These are phyloP conservation scores for Ajuga chamaepitys DNA, from an alignment of 257 asterid species.

Conservation along the genomic window DNA sequence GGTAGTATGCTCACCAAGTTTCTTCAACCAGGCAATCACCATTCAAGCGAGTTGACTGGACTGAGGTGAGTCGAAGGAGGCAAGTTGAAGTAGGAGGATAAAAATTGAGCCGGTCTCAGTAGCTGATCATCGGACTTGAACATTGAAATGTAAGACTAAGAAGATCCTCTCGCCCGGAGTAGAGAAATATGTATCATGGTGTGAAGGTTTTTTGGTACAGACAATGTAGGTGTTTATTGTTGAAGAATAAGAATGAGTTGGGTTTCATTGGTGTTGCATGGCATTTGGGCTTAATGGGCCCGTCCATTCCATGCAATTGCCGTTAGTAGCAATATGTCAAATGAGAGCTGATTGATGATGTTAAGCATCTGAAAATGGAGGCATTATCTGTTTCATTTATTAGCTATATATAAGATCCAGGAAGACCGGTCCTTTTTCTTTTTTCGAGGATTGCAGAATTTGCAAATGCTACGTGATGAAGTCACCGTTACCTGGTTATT, in stretches of 20 bases:
- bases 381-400: too few species aligned
- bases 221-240: neutral
- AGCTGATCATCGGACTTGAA: conserved; percentile 35
- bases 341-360: too few species aligned
- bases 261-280: neutral
- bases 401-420: too few species aligned
- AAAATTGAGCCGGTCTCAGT: conserved; percentile 26
- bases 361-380: too few species aligned
- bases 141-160: conserved; percentile 28
- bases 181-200: conserved; percentile 14
- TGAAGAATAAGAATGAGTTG: neutral
- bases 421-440: too few species aligned
- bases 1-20: conserved; percentile 16
- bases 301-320: too few species aligned
- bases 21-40: conserved; percentile 31
- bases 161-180: neutral
- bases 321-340: too few species aligned
- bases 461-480: too few species aligned
- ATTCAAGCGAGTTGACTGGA: conserved; percentile 25
- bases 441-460: too few species aligned
- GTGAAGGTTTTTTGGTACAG: neutral
- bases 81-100: conserved; percentile 27
- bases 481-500: too few species aligned
- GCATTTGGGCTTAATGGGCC: too few species aligned
- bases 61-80: conserved; percentile 12